Evolutionary conservation across 1,284 basidiomycete species (phyloP).

Genomic region (Ustilago nuda): DNA sequence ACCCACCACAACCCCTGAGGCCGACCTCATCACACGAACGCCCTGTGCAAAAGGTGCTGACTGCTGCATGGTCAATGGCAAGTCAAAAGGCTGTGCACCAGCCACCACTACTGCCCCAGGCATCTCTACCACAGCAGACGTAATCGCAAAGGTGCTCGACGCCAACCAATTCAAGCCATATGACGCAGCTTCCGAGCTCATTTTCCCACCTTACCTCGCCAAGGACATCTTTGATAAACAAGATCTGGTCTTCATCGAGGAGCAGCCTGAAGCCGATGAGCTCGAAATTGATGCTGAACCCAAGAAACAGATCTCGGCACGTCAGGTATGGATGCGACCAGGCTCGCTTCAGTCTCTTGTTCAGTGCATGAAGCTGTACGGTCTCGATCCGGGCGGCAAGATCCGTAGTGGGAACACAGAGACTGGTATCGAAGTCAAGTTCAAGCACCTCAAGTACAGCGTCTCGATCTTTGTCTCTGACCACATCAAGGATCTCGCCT

Average conservation of each 20-base stretch:
- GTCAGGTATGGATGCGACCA: conserved; percentile 60
- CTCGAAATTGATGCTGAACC: conserved; percentile 23
- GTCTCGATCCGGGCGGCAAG: conserved; percentile 45
- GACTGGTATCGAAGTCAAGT: conserved; percentile 64
- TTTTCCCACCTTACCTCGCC: conserved; percentile 68
- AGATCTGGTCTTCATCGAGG: conserved; percentile 59
- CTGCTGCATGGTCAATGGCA: conserved; percentile 56
- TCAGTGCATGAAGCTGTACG: conserved; percentile 46
- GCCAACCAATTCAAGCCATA: conserved; percentile 59
- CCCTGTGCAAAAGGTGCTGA: conserved; percentile 55
- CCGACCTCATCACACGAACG: conserved; percentile 42
- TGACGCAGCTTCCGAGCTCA: conserved; percentile 66
- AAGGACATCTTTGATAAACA: conserved; percentile 58
- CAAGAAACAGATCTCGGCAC: conserved; percentile 13
- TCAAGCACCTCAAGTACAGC: conserved; percentile 56
- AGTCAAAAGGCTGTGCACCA: conserved; percentile 35
- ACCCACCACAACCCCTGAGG: conserved; percentile 46
- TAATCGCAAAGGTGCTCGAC: conserved; percentile 42
- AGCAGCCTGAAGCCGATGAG: conserved; percentile 34
- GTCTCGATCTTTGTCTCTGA: conserved; percentile 67
- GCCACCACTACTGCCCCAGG: conserved; percentile 9
- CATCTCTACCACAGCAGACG: conserved; percentile 44
- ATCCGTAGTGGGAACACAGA: conserved; percentile 63
- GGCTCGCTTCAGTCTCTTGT: conserved; percentile 55
- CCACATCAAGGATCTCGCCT: conserved; percentile 52